phyloP scores from a whole-genome alignment of 2,329 filamentous ascomycete species.

The Claviceps pusilla region DNA sequence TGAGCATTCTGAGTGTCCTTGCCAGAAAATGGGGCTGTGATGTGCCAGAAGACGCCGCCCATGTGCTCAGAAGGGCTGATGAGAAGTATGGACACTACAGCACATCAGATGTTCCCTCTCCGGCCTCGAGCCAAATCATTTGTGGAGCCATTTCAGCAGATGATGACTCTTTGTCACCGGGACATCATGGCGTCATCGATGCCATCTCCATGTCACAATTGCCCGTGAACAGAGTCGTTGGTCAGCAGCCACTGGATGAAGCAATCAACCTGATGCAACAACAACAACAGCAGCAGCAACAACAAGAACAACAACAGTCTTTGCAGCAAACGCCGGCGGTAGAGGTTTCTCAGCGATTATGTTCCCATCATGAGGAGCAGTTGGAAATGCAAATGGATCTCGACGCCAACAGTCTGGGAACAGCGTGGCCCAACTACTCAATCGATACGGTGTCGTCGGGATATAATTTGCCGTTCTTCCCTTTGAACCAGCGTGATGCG shows the following conservation, averaged over 20 bases:
- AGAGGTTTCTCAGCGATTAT: background rate
- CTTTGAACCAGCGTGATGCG: background rate
- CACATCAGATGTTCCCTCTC: conserved; percentile 45
- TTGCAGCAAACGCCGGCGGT: conserved; percentile 1
- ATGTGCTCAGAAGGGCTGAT: conserved; percentile 64
- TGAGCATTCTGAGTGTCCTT: conserved; percentile 72
- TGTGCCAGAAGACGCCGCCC: conserved; percentile 66
- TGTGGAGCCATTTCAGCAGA: conserved; percentile 18
- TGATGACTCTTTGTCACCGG: conserved; percentile 10
- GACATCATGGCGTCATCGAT: conserved; percentile 21
- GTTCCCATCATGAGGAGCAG: background rate
- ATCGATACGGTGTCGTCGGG: background rate
- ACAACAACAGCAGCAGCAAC: background rate
- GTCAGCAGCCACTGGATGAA: conserved; percentile 4
- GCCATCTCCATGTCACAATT: conserved; percentile 19
- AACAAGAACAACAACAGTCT: background rate
- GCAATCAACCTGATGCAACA: conserved; percentile 6
- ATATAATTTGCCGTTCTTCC: conserved; percentile 2
- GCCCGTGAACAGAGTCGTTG: conserved; percentile 8
- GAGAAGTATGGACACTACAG: conserved; percentile 62
- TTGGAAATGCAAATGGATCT: conserved; percentile 10
- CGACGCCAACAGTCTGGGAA: conserved; percentile 10
- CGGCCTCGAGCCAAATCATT: conserved; percentile 21
- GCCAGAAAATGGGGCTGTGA: conserved; percentile 82
- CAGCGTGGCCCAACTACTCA: conserved; percentile 10